Conservation (phyloP, 352 stramenopile genomes). For the Globisporangium mamillatum region DNA sequence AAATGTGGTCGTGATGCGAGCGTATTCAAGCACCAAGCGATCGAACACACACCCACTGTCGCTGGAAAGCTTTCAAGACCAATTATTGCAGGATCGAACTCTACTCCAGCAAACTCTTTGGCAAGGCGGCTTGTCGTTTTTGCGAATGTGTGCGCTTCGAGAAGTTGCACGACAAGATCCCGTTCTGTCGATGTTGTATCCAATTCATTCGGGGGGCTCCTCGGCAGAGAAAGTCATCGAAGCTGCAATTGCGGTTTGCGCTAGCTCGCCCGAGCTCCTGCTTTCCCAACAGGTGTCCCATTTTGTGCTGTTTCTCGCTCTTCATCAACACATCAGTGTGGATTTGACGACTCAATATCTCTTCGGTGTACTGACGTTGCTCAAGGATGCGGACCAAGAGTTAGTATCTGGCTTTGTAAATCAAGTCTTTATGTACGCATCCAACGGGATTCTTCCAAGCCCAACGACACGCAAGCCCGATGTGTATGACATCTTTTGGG, state of each 20-base stretch:
- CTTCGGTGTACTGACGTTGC: background rate
- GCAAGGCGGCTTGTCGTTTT: slow-evolving; percentile 16
- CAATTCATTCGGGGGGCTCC: background rate
- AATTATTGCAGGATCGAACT: background rate
- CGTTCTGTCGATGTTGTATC: background rate
- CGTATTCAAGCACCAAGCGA: background rate
- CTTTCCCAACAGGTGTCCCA: background rate
- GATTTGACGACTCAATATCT: slow-evolving; percentile 1
- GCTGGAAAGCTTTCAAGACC: slow-evolving; percentile 1
- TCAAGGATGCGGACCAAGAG: background rate
- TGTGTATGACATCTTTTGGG: slow-evolving; percentile 11
- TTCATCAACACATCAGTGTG: background rate
- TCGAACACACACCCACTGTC: background rate
- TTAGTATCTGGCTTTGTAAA: slow-evolving; percentile 1
- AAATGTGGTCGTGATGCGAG: slow-evolving; percentile 8
- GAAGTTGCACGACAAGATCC: slow-evolving; percentile 10
- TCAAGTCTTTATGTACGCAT: background rate
- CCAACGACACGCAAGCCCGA: background rate
- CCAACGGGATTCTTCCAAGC: background rate
- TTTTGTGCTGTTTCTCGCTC: background rate
- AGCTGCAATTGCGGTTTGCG: background rate
- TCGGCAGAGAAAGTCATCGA: background rate
- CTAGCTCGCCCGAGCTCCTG: background rate
- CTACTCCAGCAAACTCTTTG: slow-evolving; percentile 6
- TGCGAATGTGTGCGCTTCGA: slow-evolving; percentile 20